Evolutionary conservation across 1,139 yeast species (phyloP).

Genomic region (Blastobotrys illinoisensis): DNA sequence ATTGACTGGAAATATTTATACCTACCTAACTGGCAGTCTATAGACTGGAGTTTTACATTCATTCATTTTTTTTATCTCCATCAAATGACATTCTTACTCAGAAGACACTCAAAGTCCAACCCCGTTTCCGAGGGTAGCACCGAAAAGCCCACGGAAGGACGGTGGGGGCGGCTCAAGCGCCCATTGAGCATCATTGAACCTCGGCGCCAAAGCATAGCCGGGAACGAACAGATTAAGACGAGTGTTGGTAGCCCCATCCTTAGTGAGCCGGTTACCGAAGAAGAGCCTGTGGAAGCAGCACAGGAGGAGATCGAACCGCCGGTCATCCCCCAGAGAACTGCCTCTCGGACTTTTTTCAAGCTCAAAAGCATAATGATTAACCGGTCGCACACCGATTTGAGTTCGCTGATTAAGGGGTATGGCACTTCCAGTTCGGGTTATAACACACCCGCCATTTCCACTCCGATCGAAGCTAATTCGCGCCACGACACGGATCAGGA

Average conservation of each 20-base stretch:
- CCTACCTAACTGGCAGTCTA: too few relatives aligned
- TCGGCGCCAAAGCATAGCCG: not conserved
- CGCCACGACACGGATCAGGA: not conserved
- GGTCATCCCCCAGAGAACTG: not conserved
- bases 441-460: not conserved
- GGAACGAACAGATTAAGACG: not conserved
- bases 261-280: not conserved
- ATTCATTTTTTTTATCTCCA: too few relatives aligned
- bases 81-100: not conserved
- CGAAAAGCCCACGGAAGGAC: not conserved
- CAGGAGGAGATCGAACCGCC: not conserved
- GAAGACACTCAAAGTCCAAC: not conserved
- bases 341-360: not conserved
- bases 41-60: too few relatives aligned
- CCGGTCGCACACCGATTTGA: not conserved
- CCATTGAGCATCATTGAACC: constrained; percentile 9
- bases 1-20: not conserved
- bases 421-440: not conserved
- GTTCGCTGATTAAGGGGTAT: not conserved
- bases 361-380: not conserved
- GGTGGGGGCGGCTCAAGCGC: constrained; percentile 9
- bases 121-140: not conserved
- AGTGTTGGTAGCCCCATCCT: not conserved
- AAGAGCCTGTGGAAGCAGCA: not conserved
- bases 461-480: not conserved